Conservation (phyloP, 495 filamentous ascomycete genomes). For the Tuber microsphaerosporum region DNA sequence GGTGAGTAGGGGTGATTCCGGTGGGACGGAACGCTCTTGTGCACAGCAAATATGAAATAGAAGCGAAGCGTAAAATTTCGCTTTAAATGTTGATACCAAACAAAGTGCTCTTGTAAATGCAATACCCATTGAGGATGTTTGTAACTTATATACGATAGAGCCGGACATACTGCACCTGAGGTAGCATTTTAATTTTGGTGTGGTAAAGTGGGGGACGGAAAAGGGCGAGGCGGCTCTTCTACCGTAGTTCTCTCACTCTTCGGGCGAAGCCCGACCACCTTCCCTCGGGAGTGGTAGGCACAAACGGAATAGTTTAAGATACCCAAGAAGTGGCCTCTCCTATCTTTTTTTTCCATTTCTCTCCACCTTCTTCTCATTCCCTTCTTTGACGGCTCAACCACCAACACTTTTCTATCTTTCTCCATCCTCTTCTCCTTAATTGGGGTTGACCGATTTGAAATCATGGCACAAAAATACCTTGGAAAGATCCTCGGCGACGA, state of each 20-base stretch:
- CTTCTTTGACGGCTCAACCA: background rate
- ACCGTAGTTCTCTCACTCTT: background rate
- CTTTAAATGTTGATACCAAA: background rate
- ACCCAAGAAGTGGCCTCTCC: conserved; percentile 1
- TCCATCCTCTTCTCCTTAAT: conserved; percentile 7
- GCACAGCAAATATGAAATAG: conserved; percentile 4
- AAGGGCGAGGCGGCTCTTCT: background rate
- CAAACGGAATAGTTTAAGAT: background rate
- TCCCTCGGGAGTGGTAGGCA: background rate
- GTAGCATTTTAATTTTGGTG: background rate
- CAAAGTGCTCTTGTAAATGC: background rate
- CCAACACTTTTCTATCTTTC: background rate
- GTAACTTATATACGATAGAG: background rate
- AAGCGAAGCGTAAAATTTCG: background rate
- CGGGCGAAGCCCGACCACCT: background rate
- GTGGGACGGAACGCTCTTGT: background rate
- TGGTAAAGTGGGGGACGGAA: background rate
- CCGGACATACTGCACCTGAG: background rate
- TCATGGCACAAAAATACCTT: conserved; percentile 32
- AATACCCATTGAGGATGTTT: background rate
- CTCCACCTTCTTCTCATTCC: conserved; percentile 1
- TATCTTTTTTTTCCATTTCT: conserved; percentile 8
- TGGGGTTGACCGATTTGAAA: conserved; percentile 15
- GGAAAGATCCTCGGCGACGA: conserved; percentile 30
- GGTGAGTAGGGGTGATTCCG: background rate